Evolutionary conservation across 192 early-diverging fungal genomes (phyloP).

Genomic region (Spizellomyces sp.): DNA sequence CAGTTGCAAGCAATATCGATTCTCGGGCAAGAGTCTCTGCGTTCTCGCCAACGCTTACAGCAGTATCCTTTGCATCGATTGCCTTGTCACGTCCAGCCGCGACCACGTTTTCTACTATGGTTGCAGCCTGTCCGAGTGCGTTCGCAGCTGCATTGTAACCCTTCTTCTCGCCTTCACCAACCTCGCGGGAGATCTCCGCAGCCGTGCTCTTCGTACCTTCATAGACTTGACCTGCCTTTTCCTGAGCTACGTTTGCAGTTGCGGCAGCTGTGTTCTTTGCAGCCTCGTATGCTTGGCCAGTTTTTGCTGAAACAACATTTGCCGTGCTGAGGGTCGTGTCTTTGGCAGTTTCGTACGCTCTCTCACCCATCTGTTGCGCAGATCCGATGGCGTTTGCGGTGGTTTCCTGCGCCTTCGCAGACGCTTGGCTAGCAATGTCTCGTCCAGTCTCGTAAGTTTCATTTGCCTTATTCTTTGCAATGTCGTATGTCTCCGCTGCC

Average conservation of each 20-base stretch:
- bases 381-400: no score
- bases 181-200: neutral
- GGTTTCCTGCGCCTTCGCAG: no score
- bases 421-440: neutral
- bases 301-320: no score
- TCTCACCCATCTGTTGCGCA: no score
- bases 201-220: neutral
- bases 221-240: neutral
- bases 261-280: neutral
- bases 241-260: neutral
- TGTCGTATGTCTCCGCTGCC: neutral
- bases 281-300: neutral
- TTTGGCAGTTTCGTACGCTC: no score
- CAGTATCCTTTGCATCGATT: neutral
- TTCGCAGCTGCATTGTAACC: conserved; percentile 4
- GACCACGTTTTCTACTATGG: neutral
- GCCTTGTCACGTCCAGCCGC: neutral
- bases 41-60: neutral
- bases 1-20: neutral
- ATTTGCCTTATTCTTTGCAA: neutral
- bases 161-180: neutral
- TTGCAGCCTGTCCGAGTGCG: neutral
- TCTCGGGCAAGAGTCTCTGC: neutral
- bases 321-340: no score
- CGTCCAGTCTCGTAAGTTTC: conserved; percentile 1